Evolutionary conservation across 208 protist genomes (phyloP), one percentile per base, ranked within the genome.

Genomic region (Phytomonas serpens): DNA sequence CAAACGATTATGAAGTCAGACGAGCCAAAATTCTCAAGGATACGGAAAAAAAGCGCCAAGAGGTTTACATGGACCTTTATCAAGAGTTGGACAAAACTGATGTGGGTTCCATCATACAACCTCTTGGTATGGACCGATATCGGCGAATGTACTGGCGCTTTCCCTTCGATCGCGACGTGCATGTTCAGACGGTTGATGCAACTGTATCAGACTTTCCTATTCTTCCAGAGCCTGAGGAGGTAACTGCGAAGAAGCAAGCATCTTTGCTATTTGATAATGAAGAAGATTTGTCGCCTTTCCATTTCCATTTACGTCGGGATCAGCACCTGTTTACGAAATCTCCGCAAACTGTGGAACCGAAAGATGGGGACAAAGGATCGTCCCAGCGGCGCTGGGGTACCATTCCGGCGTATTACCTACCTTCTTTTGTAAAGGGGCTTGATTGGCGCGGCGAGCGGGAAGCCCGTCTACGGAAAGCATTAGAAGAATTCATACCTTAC

Each of bases 71-170:
- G 19, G 75, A 68, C 0, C 76, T 78, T 29, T 73, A 82, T 31
- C 62, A 78, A 33, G 71, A 74, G 27, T 71, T 84, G 42, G 87
- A 93, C 69, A 81, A 79, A 33, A 51, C 78, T 6, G 84, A 90
- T 61, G 66, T 82, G 52, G 91, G 88, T 11, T 71, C 77, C 16
- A 63, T 89, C 37, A 79, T 97, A 34, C 71, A 78, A 34, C 89
- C 92, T 3, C 74, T 97, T 30, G 92, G 92, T 23, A 87, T 84
- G 81, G 92, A 97, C 70, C 92, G 92, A 38, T 95, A 91, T 72
- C 76, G 80, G 6, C 88, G 92, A 23, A 69, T 97, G 27, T 97
- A 93, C 79, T 97, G 92, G 90, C 83, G 87, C 9, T 92, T 97
- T 64, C 92, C 92, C 14, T 72, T 93, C 40, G 82, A 92, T 57